Conservation (phyloP, 352 stramenopile species). For the Globisporangium okanoganense region DNA sequence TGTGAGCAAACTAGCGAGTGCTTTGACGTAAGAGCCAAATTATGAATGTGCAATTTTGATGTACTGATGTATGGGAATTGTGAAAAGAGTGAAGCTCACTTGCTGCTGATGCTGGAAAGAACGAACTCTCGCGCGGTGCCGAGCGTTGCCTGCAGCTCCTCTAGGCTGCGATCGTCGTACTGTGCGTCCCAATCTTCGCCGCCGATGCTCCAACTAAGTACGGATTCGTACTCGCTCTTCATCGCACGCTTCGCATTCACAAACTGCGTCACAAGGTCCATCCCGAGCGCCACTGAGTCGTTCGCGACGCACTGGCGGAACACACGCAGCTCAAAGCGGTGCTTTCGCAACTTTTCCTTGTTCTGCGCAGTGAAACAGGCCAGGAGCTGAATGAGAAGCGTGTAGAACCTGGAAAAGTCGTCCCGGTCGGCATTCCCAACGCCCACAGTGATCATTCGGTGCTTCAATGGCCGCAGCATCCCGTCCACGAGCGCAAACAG, state of each 20-base stretch:
- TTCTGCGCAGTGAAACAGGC: neutral
- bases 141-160: constrained; percentile 5
- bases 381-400: constrained; percentile 4
- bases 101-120: constrained; percentile 4
- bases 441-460: neutral
- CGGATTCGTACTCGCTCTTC: neutral
- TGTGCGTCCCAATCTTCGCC: constrained; percentile 11
- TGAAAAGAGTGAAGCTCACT: neutral
- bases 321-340: constrained; percentile 11
- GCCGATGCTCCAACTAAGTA: constrained; percentile 2
- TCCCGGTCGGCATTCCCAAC: neutral
- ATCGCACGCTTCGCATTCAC: neutral
- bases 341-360: neutral
- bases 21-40: neutral
- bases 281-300: constrained; percentile 1
- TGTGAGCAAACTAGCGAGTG: neutral
- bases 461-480: constrained; percentile 5
- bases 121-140: constrained; percentile 8
- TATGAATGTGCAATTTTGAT: constrained; percentile 1
- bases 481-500: constrained; percentile 8
- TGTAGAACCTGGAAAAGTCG: constrained; percentile 12
- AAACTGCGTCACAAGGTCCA: neutral
- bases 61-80: neutral
- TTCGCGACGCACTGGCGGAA: constrained; percentile 5
- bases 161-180: neutral